Base-by-base conservation (phyloP, 345 rosid species). In the Anastatica hierochuntica region DNA sequence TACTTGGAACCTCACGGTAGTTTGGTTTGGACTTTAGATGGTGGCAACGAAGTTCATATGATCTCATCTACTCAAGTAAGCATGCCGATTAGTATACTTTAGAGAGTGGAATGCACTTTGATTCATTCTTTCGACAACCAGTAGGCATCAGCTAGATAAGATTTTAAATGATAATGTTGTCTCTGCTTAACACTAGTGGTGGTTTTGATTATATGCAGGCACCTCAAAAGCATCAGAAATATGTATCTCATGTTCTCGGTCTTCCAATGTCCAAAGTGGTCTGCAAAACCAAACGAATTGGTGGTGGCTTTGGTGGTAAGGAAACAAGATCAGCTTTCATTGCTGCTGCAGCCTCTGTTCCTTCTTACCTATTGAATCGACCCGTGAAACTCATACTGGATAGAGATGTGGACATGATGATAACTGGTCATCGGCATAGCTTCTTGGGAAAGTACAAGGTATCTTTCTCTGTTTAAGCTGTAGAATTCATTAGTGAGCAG, bases 291-390 rank as follows among this genome's bases (percentile, higher is more conserved):
- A 90, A 87, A 77, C 63, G 96, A 69, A 66, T 90, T 56, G 98
- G 95, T 37, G 98, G 98, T 51, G 98, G 95, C 17, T 92, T 92
- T 79, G 98, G 98, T 50, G 96, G 98, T 51, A 92, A 92, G 77
- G 98, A 92, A 78, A 88, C 98, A 15, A 77, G 90, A 73, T 81
- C 95, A 16, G 94, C 82, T 43, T 75, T 75, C 57, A 10, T 84
- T 67, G 90, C 88, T 58, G 95, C 96, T 38, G 94, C 77, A 5
- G 96, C 95, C 63, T 71, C 81, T 63, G 85, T 90, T 43, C 95
- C 98, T 46, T 74, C 92, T 50, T 88, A 81, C 72, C 71, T 82
- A 27, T 68, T 88, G 78, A 84, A 83, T 72, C 77, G 77, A 30
- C 85, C 96, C 0, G 98, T 92, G 60, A 92, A 88, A 74, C 50